These are phyloP conservation scores for Trametes villosa DNA, from an alignment of 768 basidiomycete species.

Conservation along the genomic window DNA sequence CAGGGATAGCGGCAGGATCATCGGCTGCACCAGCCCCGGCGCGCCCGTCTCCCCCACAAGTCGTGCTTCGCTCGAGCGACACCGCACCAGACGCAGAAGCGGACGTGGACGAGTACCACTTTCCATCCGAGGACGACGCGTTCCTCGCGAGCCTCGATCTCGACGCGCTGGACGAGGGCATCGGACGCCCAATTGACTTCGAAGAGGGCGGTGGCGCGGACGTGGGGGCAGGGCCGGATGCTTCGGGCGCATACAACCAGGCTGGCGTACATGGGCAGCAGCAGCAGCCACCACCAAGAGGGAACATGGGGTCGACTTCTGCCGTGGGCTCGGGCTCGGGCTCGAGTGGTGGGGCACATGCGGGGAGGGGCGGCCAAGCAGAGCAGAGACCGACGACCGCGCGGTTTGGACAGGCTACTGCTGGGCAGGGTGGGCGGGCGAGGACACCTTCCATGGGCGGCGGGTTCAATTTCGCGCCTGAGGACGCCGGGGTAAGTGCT, in stretches of 20 bases:
- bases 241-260: background rate
- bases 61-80: constrained; percentile 20
- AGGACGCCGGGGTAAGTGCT: background rate
- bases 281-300: background rate
- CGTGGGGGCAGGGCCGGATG: background rate
- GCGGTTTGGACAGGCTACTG: background rate
- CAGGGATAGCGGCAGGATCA: background rate
- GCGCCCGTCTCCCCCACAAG: constrained; percentile 13
- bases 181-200: constrained; percentile 45
- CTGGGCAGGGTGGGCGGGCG: background rate
- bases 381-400: background rate
- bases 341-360: background rate
- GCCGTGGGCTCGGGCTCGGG: background rate
- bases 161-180: constrained; percentile 41
- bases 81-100: constrained; percentile 17
- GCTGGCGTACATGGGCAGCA: background rate
- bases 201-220: constrained; percentile 37
- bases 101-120: constrained; percentile 50
- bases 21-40: background rate
- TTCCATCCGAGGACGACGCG: constrained; percentile 69
- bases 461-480: constrained; percentile 19
- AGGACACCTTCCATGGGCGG: constrained; percentile 23
- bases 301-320: background rate
- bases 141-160: constrained; percentile 60
- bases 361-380: background rate